Conservation (phyloP, 352 stramenopile species). For the Phytopythium chamaehyphon region DNA sequence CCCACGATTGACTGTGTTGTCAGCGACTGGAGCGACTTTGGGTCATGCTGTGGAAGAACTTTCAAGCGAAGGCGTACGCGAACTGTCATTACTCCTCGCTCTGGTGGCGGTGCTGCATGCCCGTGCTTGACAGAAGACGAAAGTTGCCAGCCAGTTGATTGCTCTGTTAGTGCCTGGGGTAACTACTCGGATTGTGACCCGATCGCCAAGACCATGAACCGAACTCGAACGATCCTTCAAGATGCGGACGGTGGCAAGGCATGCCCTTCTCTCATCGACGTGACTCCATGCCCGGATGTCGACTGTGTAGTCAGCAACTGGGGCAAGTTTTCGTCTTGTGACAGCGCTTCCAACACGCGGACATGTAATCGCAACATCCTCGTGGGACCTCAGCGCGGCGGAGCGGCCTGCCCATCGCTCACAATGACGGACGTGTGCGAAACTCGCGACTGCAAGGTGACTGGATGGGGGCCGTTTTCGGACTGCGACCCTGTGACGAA, state of each 20-base stretch:
- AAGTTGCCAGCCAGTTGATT: conserved; percentile 42
- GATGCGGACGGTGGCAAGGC: conserved; percentile 30
- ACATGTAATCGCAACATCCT: conserved; percentile 32
- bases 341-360: conserved; percentile 21
- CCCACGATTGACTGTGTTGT: conserved; percentile 53
- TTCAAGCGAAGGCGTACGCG: conserved; percentile 36
- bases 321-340: conserved; percentile 32
- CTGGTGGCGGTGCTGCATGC: conserved; percentile 30
- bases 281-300: conserved; percentile 26
- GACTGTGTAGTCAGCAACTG: conserved; percentile 54
- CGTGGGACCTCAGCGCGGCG: conserved; percentile 27
- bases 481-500: conserved; percentile 26
- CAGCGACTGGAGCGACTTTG: conserved; percentile 43
- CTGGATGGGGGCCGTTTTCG: conserved; percentile 42
- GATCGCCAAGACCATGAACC: conserved; percentile 23
- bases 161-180: conserved; percentile 37
- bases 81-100: conserved; percentile 23
- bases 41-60: conserved; percentile 23
- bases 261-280: conserved; percentile 31
- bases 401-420: conserved; percentile 34
- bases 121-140: conserved; percentile 27
- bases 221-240: conserved; percentile 25
- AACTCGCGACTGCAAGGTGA: conserved; percentile 43
- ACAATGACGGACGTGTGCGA: conserved; percentile 29
- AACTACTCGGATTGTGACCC: conserved; percentile 37